These are phyloP conservation scores for Fusarium setosum DNA, from an alignment of 2,329 filamentous ascomycete species.

Conservation along the genomic window DNA sequence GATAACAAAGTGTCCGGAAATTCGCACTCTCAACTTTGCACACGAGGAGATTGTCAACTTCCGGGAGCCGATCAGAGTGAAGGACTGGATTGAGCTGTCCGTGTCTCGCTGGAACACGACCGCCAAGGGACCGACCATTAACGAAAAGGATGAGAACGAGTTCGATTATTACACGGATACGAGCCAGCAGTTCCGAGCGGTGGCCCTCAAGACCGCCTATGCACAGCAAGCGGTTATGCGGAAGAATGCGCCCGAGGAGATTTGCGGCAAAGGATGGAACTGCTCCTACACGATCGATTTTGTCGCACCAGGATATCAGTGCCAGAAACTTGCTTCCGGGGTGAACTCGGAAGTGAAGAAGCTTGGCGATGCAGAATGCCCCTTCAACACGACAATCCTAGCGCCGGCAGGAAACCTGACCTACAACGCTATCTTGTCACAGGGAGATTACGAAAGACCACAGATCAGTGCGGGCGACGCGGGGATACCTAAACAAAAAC, in stretches of 20 bases:
- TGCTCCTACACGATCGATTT: conserved; percentile 38
- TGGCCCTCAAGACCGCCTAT: conserved; percentile 36
- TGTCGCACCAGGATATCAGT: conserved; percentile 38
- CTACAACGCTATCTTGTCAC: conserved; percentile 32
- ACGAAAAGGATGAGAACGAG: conserved; percentile 18
- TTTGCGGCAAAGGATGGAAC: conserved; percentile 41
- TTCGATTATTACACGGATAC: conserved; percentile 38
- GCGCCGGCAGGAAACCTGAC: conserved; percentile 35
- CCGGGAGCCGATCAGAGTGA: conserved; percentile 16
- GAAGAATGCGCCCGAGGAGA: conserved; percentile 22
- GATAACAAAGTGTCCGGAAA: conserved; percentile 28
- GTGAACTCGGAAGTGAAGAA: conserved; percentile 20
- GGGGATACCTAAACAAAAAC: conserved; percentile 23
- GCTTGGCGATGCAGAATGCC: conserved; percentile 28
- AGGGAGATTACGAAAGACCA: conserved; percentile 37
- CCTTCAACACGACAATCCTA: conserved; percentile 33
- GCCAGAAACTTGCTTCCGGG: conserved; percentile 27
- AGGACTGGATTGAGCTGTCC: conserved; percentile 28
- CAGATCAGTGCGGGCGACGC: conserved; percentile 10
- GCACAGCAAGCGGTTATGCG: conserved; percentile 32
- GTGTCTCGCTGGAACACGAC: conserved; percentile 38
- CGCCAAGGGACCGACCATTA: background rate
- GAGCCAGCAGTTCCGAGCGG: conserved; percentile 31
- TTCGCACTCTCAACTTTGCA: conserved; percentile 41
- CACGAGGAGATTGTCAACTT: conserved; percentile 33